Evolutionary conservation across 148 eudicot genomes (phyloP), one percentile per base, ranked within the genome.

Genomic region (Rhododendron henanense): DNA sequence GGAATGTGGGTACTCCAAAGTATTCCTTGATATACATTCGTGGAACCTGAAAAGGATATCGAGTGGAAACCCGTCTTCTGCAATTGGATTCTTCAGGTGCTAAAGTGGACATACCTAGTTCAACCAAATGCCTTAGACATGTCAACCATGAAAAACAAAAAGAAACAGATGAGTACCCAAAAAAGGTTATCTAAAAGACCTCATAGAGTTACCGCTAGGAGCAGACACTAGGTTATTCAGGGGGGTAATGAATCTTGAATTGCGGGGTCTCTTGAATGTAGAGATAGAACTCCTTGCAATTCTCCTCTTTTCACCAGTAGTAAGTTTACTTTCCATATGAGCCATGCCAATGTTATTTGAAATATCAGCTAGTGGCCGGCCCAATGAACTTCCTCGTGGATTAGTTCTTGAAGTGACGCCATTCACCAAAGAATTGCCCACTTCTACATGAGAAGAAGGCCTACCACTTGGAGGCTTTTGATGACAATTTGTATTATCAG

Each of bases 241-340:
- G 57, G 99, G 96, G 86, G 94, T 89, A 50, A 90, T 83, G 83
- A 94, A 94, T 91, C 87, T 92, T 85, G 96, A 92, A 90, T 41
- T 90, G 9, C 98, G 92, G 76, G 99, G 99, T 91, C 88, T 95
- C 91, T 95, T 97, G 89, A 97, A 97, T 85, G 99, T 91, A 84
- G 98, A 92, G 55, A 83, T 84, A 67, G 91, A 91, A 87, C 82
- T 90, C 87, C 84, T 91, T 78, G 93, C 90, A 28, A 87, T 53
- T 87, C 85, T 90, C 85, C 88, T 92, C 79, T 91, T 89, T 55
- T 89, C 94, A 86, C 88, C 85, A 48, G 85, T 76, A 84, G 80
- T 84, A 74, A 86, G 85, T 59, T 85, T 96, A 65, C 87, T 89
- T 48, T 69, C 84, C 28, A 73, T 79, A 81, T 80, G 57, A 37